Evolutionary conservation across 1,139 yeast species (phyloP), one percentile per base, ranked within the genome.

Genomic region (Diutina sp.): DNA sequence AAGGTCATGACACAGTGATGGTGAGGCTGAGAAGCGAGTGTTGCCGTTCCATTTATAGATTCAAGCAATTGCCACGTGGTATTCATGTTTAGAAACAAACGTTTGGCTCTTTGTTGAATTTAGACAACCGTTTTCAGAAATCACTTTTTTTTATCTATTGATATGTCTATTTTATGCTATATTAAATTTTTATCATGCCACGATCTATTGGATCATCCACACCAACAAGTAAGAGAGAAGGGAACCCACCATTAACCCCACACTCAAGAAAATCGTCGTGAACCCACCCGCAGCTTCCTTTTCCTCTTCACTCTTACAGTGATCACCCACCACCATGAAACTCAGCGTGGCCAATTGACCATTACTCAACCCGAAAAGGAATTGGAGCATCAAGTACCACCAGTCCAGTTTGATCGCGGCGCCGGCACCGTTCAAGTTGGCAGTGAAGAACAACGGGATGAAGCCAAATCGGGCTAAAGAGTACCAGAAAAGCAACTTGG

Each of bases 221-320:
- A 61, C 64, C 58, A 61, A 58, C 14, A 82, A 65, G 65, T 89
- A 89, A 64, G 96, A 85, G 56, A 85, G 67, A 0, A 90, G 64
- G 61, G 95, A 84, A 1, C 98, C 97, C 3, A 79, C 73, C 0
- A 95, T 84, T 57, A 90, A 74, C 0, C 96, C 96, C 25, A 82
- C 65, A 58, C 91, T 85, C 57, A 90, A 76, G 61, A 87, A 82
- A 18, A 90, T 82, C 1, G 90, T 83, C 58, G 95, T 87, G 67
- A 90, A 87, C 3, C 97, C 97, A 47, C 97, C 97, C 0, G 98
- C 96, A 0, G 97, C 97, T 61, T 88, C 90, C 67, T 84, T 85
- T 65, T 89, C 95, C 25, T 79, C 79, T 53, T 82, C 87, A 14
- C 74, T 74, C 44, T 76, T 78, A 59, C 85, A 74, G 57, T 76